Conservation (phyloP, 202 grass and related monocot genomes). For the Panicum virgatum region DNA sequence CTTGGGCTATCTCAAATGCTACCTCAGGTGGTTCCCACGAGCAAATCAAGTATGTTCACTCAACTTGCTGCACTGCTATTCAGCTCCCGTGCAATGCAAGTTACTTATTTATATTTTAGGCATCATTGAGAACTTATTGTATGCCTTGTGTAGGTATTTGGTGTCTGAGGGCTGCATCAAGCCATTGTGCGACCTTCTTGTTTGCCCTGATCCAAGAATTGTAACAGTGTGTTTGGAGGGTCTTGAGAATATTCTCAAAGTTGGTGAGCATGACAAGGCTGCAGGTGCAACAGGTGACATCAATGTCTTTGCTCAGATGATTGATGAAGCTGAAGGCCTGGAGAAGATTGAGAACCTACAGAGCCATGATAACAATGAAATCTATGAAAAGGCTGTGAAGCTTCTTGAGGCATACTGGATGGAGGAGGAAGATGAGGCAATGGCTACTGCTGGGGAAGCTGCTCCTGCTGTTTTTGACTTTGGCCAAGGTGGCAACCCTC, state of each 20-base stretch:
- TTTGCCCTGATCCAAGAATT: constrained; percentile 81
- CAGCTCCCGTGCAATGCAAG: background rate
- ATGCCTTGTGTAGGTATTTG: constrained; percentile 59
- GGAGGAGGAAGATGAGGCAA: constrained; percentile 88
- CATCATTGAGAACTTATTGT: background rate
- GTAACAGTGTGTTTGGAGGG: constrained; percentile 91
- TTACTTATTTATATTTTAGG: background rate
- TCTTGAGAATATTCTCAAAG: constrained; percentile 93
- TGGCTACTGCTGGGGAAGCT: constrained; percentile 53
- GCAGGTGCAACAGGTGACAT: constrained; percentile 46
- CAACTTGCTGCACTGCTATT: background rate
- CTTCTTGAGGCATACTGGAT: constrained; percentile 94
- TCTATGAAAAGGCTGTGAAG: constrained; percentile 95
- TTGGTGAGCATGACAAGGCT: constrained; percentile 79
- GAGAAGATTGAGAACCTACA: constrained; percentile 95
- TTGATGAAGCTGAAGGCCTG: constrained; percentile 88
- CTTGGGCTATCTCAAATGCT: constrained; percentile 96
- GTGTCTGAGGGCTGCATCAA: constrained; percentile 84
- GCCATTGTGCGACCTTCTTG: constrained; percentile 83
- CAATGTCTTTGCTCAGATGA: constrained; percentile 76
- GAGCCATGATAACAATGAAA: constrained; percentile 91
- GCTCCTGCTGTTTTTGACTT: constrained; percentile 62
- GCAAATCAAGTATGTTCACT: constrained; percentile 73
- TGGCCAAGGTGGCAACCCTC: constrained; percentile 49
- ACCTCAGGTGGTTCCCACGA: constrained; percentile 84